Base-by-base conservation (phyloP, 2,329 filamentous ascomycete genomes). In the Diplodia scrobiculata region DNA sequence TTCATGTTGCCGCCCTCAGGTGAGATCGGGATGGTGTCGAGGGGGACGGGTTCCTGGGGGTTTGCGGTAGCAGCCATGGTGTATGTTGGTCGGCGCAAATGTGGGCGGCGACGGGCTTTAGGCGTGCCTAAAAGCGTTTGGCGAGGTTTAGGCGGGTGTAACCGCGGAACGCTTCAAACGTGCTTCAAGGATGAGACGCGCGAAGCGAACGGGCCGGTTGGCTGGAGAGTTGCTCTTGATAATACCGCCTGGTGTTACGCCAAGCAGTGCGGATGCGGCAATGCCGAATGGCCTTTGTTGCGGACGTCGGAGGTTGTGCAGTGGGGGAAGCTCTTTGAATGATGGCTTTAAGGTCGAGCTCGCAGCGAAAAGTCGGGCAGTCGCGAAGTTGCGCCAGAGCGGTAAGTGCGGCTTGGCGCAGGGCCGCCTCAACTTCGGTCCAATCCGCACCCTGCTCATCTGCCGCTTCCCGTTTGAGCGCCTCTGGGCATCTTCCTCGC, bases 11-110 rank as follows among this genome's bases (percentile, higher is more conserved):
- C 79, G 69, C 76, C 79, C 48, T 80, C 77, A 51, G 83, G 83
- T 21, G 83, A 84, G 75, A 85, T 82, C 64, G 83, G 83, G 63
- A 85, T 85, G 52, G 83, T 83, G 74, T 84, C 81, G 66, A 85
- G 79, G 60, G 82, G 82, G 47, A 85, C 83, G 67, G 82, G 83
- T 70, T 81, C 79, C 68, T 78, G 73, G n/a, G 75, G 71, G 65
- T 80, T 79, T 50, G 74, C 72, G 38, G 65, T 59, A 41, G 58
- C 51, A 25, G 55, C 65, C 58, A 66, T 63, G 64, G 47, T 51
- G 34, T n/a, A 19, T 45, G 41, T n/a, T 41, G 34, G 64, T 32
- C 17, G 32, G 64, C 52, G 51, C 36, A 62, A 36, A 52, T 41
- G 47, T 50, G 60, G 58, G 58, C 41, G 58, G 58, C 58, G 58